Base-by-base conservation (phyloP, 1,284 basidiomycete genomes). In the Calocybe gambosa region DNA sequence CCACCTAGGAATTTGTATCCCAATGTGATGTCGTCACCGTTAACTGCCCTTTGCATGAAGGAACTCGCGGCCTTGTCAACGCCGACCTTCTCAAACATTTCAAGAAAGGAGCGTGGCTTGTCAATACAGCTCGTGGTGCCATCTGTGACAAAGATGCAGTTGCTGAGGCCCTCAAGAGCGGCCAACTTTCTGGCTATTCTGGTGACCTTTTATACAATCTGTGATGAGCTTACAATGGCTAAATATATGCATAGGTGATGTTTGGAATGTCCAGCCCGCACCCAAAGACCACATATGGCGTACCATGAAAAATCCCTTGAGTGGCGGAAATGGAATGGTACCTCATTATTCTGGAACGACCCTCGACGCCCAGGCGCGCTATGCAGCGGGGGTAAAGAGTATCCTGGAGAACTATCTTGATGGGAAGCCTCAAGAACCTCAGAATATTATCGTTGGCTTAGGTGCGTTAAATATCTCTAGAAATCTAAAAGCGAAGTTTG, bases 71-170 rank as follows among this genome's bases (percentile, higher is more conserved):
- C 18, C 78, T 93, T 26, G 74, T 93, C 60, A 89, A 93, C 72
- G 77, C 78, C 36, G 89, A 93, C 33, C 80, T 90, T 42, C 74
- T 98, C 57, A 78, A 78, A 61, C 85, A 89, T 71, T 89, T 96
- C 80, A 96, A 97, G 79, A 86, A 88, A 57, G 83, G 83, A 41
- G 77, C 87, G n/a, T 93, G 88, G 86, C 77, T 94, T 56, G 82
- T 95, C 62, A 94, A 95, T 78, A 94, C 92, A 25, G 93, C 93
- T 36, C 89, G 92, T 58, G 93, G 93, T 39, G 93, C 93, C 42
- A 93, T 97, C 61, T 90, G 85, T 64, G 85, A 92, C 68, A 82
- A 83, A 54, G 77, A 90, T 52, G 91, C 82, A 39, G 82, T 96
- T 49, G 82, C 82, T 8, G 80, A 67, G 1, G 91, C 93, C 8